phyloP scores from a whole-genome alignment of 2,329 filamentous ascomycete genomes.

The Scedosporium dehoogii region DNA sequence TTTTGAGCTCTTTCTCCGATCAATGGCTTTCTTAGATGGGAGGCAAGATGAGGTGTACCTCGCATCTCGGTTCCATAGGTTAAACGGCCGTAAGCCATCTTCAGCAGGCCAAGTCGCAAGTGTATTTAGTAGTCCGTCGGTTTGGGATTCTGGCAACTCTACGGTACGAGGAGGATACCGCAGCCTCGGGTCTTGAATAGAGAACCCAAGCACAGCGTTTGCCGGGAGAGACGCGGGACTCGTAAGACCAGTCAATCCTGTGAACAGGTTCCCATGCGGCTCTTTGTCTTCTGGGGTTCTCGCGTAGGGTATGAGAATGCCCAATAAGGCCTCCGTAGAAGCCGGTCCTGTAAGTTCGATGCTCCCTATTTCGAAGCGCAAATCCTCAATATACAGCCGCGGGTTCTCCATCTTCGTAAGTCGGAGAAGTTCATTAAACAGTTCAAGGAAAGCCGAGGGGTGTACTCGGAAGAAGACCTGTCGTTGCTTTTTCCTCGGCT shows the following conservation, averaged over 20 bases:
- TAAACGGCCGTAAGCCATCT: constrained; percentile 29
- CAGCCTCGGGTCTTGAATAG: constrained; percentile 69
- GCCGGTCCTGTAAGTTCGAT: constrained; percentile 55
- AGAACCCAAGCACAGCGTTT: constrained; percentile 63
- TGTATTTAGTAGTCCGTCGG: constrained; percentile 41
- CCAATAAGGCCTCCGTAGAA: constrained; percentile 67
- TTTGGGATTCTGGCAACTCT: constrained; percentile 20
- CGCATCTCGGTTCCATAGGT: constrained; percentile 58
- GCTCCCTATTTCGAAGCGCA: constrained; percentile 57
- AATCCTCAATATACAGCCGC: constrained; percentile 53
- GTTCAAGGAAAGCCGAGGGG: constrained; percentile 65
- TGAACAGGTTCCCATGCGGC: constrained; percentile 38
- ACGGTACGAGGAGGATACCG: constrained; percentile 59
- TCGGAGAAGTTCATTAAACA: constrained; percentile 53
- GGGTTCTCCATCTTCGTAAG: constrained; percentile 52
- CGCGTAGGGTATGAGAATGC: constrained; percentile 50
- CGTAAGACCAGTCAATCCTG: constrained; percentile 45
- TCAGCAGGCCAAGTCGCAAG: constrained; percentile 63
- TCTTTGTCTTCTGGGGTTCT: constrained; percentile 16
- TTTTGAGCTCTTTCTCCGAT: constrained; percentile 59
- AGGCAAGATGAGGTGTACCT: constrained; percentile 56
- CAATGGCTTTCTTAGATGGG: constrained; percentile 71
- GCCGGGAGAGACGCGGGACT: constrained; percentile 61
- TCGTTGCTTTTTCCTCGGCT: constrained; percentile 19
- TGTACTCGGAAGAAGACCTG: constrained; percentile 66